Conservation (phyloP, 2,329 filamentous ascomycete genomes). For the Scedosporium boydii region DNA sequence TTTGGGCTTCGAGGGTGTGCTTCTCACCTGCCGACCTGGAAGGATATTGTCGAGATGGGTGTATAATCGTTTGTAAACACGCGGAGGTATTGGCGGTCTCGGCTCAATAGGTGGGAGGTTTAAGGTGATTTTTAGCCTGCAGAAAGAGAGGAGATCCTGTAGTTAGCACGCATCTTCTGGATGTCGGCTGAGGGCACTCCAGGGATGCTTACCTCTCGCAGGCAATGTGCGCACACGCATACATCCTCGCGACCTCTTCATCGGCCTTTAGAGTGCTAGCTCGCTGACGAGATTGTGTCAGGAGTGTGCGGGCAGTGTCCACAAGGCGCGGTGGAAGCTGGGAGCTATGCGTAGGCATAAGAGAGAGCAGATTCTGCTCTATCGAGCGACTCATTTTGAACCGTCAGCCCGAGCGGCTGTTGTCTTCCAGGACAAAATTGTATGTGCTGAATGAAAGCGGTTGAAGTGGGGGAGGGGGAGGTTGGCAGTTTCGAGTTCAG, state of each 20-base stretch:
- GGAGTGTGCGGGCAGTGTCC: conserved; percentile 60
- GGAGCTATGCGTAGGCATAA: conserved; percentile 64
- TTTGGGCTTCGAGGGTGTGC: conserved; percentile 22
- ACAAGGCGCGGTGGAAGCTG: conserved; percentile 60
- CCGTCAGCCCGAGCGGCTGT: neutral
- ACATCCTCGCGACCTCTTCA: conserved; percentile 77
- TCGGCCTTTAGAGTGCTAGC: conserved; percentile 72
- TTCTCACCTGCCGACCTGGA: conserved; percentile 25
- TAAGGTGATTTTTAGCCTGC: conserved; percentile 63
- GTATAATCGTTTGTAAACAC: conserved; percentile 77
- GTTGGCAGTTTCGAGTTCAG: neutral
- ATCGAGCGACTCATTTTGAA: conserved; percentile 61
- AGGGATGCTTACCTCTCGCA: conserved; percentile 60
- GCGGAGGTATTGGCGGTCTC: conserved; percentile 67
- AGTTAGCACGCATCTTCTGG: neutral
- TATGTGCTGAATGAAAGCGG: neutral
- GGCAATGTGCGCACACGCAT: conserved; percentile 80
- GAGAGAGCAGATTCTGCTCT: conserved; percentile 61
- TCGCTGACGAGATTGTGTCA: conserved; percentile 71
- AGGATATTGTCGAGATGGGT: conserved; percentile 68
- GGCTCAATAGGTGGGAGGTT: conserved; percentile 69
- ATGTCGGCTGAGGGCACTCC: neutral
- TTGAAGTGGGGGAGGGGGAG: neutral
- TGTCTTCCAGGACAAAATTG: neutral
- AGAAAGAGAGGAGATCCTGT: too few relatives aligned